Evolutionary conservation across 179 eudicot genomes (phyloP).

Genomic region (Monotropa hypopitys): DNA sequence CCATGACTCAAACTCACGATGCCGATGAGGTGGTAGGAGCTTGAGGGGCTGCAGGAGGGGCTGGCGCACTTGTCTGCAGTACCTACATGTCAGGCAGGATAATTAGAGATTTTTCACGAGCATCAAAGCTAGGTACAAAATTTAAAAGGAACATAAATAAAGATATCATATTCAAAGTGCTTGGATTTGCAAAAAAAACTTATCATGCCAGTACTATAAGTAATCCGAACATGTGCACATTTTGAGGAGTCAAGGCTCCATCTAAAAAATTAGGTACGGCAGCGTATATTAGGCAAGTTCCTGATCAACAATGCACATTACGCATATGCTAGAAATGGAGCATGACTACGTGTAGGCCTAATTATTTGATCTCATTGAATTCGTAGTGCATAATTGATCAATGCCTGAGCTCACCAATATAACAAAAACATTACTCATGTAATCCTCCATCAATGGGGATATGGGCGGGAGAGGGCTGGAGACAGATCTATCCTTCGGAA

Average conservation of each 20-base stretch:
- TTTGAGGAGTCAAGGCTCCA: background rate
- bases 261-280: background rate
- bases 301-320: background rate
- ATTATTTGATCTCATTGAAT: background rate
- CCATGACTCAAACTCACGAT: conserved; percentile 27
- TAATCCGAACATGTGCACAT: background rate
- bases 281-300: background rate
- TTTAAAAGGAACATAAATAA: background rate
- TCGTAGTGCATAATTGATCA: background rate
- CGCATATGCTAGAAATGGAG: background rate
- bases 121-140: background rate
- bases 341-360: background rate
- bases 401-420: background rate
- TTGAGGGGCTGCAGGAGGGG: conserved; percentile 26
- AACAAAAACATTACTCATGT: too few species aligned
- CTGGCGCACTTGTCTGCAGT: conserved; percentile 23
- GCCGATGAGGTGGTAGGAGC: conserved; percentile 24
- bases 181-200: background rate
- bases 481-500: too few species aligned
- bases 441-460: too few species aligned
- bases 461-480: too few species aligned
- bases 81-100: conserved; percentile 21
- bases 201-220: background rate
- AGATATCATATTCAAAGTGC: background rate
- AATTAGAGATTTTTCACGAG: background rate